Base-by-base conservation (phyloP, 1,284 basidiomycete genomes). In the Irpex sp. region DNA sequence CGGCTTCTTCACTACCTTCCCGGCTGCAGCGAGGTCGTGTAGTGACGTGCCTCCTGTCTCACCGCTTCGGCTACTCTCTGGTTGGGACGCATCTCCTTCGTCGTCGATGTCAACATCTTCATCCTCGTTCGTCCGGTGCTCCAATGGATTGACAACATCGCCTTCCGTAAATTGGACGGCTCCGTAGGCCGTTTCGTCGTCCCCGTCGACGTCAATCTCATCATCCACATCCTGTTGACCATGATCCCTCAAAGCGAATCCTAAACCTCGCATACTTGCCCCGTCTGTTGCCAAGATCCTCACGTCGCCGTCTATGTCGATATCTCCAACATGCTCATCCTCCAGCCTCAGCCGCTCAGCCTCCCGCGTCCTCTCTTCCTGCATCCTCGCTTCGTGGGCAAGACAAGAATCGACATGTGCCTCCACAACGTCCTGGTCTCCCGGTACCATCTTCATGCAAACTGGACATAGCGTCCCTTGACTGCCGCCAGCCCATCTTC, bases 351-450 rank as follows among this genome's bases (percentile, higher is more conserved):
- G 69, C 47, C 74, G 68, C 57, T 74, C 74, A 54, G 75, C 57
- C 70, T 74, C 58, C 54, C 74, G 75, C 51, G 81, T 77, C 61
- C 80, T 78, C 68, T 82, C 82, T 50, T 76, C 69, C 63, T 77
- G 75, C 56, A 79, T 43, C 58, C 65, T 66, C 46, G 68, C 62
- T 55, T 67, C 82, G 67, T 89, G 78, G 8, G 83, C 84, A 57
- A 93, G 71, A 71, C 91, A 93, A 5, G 88, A 79, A 68, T 93
- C 88, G 37, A 93, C 83, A 73, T 93, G 91, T 15, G 89, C 90
- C 68, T 90, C 85, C 4, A 90, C 70, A 11, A 90, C 84, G 65
- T 91, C 90, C 50, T 80, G 76, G 67, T 91, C 90, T 1, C 90
- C 90, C 47, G 73, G 75, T 1, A 91, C 78, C 15, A 73, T 73